phyloP scores from a whole-genome alignment of 2,329 filamentous ascomycete species.

The Ceratocystiopsis brevicomis region DNA sequence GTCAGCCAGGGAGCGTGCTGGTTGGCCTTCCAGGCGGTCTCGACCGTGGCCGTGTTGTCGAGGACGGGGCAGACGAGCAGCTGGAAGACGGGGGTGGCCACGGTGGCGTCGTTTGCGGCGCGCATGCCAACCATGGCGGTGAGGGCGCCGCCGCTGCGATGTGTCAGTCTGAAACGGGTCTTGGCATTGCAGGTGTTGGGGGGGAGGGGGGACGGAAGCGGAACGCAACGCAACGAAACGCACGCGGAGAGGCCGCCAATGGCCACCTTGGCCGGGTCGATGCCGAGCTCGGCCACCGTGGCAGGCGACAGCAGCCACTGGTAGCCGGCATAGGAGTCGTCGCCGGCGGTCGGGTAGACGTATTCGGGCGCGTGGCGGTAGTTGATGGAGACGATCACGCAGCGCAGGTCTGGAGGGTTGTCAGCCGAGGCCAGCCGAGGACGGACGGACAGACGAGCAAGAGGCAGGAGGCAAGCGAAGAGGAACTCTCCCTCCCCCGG shows the following conservation, averaged over 20 bases:
- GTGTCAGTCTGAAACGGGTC: not conserved
- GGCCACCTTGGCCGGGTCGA: conserved; percentile 19
- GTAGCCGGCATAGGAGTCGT: conserved; percentile 34
- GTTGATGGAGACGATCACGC: conserved; percentile 4
- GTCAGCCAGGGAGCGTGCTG: conserved; percentile 25
- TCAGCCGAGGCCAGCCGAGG: too few relatives aligned
- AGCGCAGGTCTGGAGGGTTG: not conserved
- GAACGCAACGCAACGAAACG: too few relatives aligned
- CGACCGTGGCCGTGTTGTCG: conserved; percentile 35
- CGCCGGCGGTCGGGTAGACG: conserved; percentile 35
- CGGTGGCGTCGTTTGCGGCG: not conserved
- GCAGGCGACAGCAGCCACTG: not conserved
- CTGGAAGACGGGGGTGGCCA: conserved; percentile 18
- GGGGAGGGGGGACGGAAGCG: too few relatives aligned
- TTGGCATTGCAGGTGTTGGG: too few relatives aligned
- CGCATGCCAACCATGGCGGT: conserved; percentile 1
- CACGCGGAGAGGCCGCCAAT: conserved; percentile 13
- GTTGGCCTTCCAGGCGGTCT: conserved; percentile 22
- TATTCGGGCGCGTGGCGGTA: conserved; percentile 33
- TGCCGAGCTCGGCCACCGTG: conserved; percentile 7
- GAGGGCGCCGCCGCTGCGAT: conserved; percentile 1
- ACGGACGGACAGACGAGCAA: too few relatives aligned
- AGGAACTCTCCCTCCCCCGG: too few relatives aligned
- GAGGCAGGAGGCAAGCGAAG: too few relatives aligned
- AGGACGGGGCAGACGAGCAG: conserved; percentile 38